Conservation (phyloP, 768 basidiomycete genomes). For the Kwoniella bestiolae region DNA sequence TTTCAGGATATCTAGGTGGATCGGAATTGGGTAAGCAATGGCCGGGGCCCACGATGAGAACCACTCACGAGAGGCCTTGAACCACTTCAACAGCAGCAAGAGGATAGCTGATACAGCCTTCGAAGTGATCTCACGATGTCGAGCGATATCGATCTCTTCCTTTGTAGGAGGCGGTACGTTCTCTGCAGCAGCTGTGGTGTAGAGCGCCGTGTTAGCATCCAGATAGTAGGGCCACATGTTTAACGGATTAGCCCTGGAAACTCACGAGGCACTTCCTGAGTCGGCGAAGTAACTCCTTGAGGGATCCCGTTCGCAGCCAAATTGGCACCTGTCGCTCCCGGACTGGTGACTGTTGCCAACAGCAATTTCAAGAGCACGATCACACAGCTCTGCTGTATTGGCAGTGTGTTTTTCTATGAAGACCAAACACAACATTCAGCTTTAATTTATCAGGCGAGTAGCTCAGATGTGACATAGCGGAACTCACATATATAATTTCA, state of each 20-base stretch:
- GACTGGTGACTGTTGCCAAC: slow-evolving; percentile 88
- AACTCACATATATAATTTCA: slow-evolving; percentile 87
- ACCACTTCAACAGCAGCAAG: slow-evolving; percentile 90
- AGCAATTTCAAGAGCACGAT: slow-evolving; percentile 89
- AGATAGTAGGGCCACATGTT: too few relatives aligned
- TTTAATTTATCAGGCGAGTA: too few relatives aligned
- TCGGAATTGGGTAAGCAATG: not conserved
- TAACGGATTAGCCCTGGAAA: too few relatives aligned
- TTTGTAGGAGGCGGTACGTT: slow-evolving; percentile 69
- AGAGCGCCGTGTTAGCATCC: too few relatives aligned
- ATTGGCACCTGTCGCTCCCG: slow-evolving; percentile 56
- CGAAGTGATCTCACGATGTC: slow-evolving; percentile 95
- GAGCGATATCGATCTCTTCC: slow-evolving; percentile 88
- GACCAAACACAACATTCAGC: too few relatives aligned
- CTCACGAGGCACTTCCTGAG: slow-evolving; percentile 48
- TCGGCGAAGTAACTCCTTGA: slow-evolving; percentile 43
- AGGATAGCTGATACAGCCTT: slow-evolving; percentile 97
- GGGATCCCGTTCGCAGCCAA: slow-evolving; percentile 14
- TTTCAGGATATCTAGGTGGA: slow-evolving; percentile 83
- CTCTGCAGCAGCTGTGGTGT: slow-evolving; percentile 31
- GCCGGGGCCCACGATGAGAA: not conserved
- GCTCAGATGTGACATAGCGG: too few relatives aligned
- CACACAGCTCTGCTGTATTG: slow-evolving; percentile 85
- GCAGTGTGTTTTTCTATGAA: slow-evolving; percentile 75
- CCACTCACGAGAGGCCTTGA: slow-evolving; percentile 91